phyloP scores from a whole-genome alignment of 768 basidiomycete species.

The Strobilomyces dryophilus region DNA sequence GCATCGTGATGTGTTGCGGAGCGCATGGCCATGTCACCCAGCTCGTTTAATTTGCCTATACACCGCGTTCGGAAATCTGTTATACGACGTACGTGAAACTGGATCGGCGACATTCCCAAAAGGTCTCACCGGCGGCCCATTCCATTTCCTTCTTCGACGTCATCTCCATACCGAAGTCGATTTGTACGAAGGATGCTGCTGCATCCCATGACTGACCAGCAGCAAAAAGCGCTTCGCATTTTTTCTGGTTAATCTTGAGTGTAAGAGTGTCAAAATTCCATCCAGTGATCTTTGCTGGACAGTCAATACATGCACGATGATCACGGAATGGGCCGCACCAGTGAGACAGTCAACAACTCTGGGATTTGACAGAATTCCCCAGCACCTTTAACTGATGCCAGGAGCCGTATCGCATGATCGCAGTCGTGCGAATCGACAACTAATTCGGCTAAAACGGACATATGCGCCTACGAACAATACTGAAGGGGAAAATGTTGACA shows the following conservation, averaged over 20 bases:
- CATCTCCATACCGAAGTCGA: too few relatives aligned
- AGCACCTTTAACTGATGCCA: constrained; percentile 3
- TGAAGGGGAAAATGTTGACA: background rate
- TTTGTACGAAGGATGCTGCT: constrained; percentile 4
- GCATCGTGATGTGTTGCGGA: constrained; percentile 8
- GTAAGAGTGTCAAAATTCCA: constrained; percentile 11
- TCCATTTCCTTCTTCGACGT: background rate
- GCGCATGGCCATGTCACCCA: constrained; percentile 3
- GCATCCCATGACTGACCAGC: background rate
- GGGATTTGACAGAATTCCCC: constrained; percentile 1
- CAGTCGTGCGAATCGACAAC: constrained; percentile 9
- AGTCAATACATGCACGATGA: background rate
- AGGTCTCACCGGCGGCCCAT: constrained; percentile 6
- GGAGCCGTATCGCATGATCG: constrained; percentile 2
- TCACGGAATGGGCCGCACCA: constrained; percentile 3
- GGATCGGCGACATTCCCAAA: background rate
- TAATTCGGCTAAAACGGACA: constrained; percentile 10
- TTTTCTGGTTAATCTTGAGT: constrained; percentile 5
- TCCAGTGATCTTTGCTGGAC: constrained; percentile 9
- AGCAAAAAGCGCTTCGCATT: constrained; percentile 6
- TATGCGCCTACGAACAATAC: constrained; percentile 2
- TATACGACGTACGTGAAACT: background rate
- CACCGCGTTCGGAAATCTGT: constrained; percentile 11
- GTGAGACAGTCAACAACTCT: constrained; percentile 13
- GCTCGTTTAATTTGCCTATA: constrained; percentile 5